phyloP scores from a whole-genome alignment of 495 filamentous ascomycete genomes.

The Hypoxylon trugodes region DNA sequence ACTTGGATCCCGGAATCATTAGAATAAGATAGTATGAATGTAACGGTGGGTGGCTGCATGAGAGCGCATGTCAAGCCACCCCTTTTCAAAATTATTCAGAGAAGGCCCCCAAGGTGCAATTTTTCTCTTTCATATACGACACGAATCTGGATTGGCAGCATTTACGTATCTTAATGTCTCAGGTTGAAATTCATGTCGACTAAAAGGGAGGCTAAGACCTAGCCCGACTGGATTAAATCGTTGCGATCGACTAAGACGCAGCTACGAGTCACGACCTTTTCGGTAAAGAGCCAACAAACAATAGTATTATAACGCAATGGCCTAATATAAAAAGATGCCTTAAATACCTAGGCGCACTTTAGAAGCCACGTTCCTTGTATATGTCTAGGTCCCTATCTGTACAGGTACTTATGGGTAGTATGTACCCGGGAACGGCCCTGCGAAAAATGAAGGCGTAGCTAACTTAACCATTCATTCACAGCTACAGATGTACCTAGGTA shows the following conservation, averaged over 20 bases:
- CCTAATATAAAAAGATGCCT: too few species aligned
- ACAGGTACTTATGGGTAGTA: too few species aligned
- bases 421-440: too few species aligned
- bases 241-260: conserved; percentile 18
- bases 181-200: conserved; percentile 5
- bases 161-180: conserved; percentile 15
- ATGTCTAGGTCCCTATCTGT: conserved; percentile 1
- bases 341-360: too few species aligned
- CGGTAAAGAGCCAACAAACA: conserved; percentile 24
- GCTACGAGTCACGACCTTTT: conserved; percentile 11
- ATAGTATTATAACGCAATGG: conserved; percentile 19
- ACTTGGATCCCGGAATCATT: conserved; percentile 14
- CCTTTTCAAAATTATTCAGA: conserved; percentile 37
- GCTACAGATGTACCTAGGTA: too few species aligned
- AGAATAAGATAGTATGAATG: conserved; percentile 36
- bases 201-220: background rate
- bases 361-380: too few species aligned
- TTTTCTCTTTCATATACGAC: conserved; percentile 6
- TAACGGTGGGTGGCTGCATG: conserved; percentile 42
- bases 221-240: background rate
- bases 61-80: conserved; percentile 35
- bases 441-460: too few species aligned
- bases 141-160: conserved; percentile 19
- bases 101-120: conserved; percentile 21
- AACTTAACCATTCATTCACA: too few species aligned